Evolutionary conservation across 345 rosid species (phyloP).

Genomic region (Limnanthes douglasii): DNA sequence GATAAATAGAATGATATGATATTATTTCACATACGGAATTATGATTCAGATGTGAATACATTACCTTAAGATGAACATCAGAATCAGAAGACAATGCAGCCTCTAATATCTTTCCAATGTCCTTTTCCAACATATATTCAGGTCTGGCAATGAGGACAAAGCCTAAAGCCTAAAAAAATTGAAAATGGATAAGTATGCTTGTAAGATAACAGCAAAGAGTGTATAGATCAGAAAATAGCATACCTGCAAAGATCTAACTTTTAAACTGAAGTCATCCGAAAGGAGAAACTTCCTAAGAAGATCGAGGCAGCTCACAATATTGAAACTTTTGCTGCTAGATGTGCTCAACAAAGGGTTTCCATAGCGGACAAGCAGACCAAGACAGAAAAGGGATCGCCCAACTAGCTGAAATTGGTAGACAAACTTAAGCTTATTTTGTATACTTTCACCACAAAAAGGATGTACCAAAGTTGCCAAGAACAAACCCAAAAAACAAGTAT

Average conservation of each 20-base stretch:
- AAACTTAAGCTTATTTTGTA: too few species aligned
- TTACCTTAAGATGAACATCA: conserved; percentile 78
- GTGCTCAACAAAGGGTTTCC: conserved; percentile 57
- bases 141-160: conserved; percentile 89
- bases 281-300: conserved; percentile 67
- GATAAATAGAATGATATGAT: conserved; percentile 20
- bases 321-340: conserved; percentile 32
- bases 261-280: conserved; percentile 67
- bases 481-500: background rate
- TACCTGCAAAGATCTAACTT: conserved; percentile 94
- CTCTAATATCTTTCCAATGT: conserved; percentile 70
- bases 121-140: conserved; percentile 93
- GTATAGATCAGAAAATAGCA: conserved; percentile 8
- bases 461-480: too few species aligned
- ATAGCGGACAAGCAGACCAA: conserved; percentile 93
- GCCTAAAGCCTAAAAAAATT: conserved; percentile 73
- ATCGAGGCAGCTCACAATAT: conserved; percentile 40
- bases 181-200: conserved; percentile 10
- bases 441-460: too few species aligned
- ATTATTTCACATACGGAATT: conserved; percentile 2
- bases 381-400: conserved; percentile 90
- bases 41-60: conserved; percentile 2
- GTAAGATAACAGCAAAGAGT: background rate
- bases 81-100: conserved; percentile 55
- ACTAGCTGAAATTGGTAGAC: conserved; percentile 36